Evolutionary conservation across 257 asterid genomes (phyloP), one percentile per base, ranked within the genome.

Genomic region (Asclepias syriaca): DNA sequence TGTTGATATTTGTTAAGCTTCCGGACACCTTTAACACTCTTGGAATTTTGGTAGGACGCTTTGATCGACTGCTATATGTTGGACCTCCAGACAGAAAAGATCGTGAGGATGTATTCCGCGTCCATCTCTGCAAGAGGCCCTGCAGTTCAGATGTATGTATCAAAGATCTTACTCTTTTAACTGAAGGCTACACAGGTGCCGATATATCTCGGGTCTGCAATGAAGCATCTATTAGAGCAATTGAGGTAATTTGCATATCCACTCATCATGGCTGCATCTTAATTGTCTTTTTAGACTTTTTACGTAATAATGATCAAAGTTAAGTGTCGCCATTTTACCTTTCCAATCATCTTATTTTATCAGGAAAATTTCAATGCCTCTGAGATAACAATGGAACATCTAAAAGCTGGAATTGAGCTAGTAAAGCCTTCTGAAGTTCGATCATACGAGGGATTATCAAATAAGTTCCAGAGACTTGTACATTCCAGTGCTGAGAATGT

Each of bases 41-140:
- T 27, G 46, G 29, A 43, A 77, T 75, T 72, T 51, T 82, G 65
- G 48, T 75, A 88, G 99, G 98, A 56, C 96, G 99, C 54, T 91
- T 95, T 79, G 99, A 92, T 84, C 93, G 96, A 81, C 87, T 90
- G 74, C 90, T 95, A 48, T 95, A 87, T 76, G 97, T 92, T 81
- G 98, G 98, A 60, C 99, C 96, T 71, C 99, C 99, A 9, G 85
- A 81, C 82, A 69, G 21, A 75, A 87, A 71, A 68, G 99, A 95
- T n/a, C n/a, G n/a, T 29, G 89, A 88, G 80, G 94, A 87, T 63
- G 90, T 95, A 83, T 90, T 95, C 67, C 86, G 72, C 22, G 89
- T 95, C 69, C 97, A 92, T 84, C 80, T 95, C 78, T 84, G 71
- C 10, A 81, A 78, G 67, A 92, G 84, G 88, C 94, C 99, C 48